These are phyloP conservation scores for Bigelowiella natans DNA, from an alignment of 78 protist genomes.

Conservation along the genomic window DNA sequence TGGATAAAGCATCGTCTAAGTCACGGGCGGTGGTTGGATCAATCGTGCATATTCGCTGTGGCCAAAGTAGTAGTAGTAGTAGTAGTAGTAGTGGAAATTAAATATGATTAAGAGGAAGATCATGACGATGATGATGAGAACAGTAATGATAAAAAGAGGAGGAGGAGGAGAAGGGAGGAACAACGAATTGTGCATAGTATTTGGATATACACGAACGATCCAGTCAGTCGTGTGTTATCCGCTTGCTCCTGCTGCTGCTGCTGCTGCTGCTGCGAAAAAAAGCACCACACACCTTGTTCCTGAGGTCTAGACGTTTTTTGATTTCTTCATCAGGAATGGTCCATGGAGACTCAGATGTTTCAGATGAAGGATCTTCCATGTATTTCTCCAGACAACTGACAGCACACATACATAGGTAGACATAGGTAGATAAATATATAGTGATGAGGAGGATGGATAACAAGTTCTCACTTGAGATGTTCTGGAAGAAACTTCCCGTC, in stretches of 20 bases:
- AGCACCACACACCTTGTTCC: neutral
- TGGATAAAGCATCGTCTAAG: conserved; percentile 33
- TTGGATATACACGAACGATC: neutral
- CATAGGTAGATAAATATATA: neutral
- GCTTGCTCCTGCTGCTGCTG: too few relatives aligned
- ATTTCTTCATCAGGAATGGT: neutral
- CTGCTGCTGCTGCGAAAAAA: too few relatives aligned
- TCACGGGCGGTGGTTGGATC: conserved; percentile 37
- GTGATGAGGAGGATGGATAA: neutral
- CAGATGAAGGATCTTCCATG: neutral
- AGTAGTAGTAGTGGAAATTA: neutral
- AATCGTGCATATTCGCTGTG: conserved; percentile 8
- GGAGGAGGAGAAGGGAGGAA: neutral
- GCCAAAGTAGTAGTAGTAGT: neutral
- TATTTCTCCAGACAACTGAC: neutral
- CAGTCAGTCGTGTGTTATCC: neutral
- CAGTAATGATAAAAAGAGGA: neutral
- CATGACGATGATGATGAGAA: neutral
- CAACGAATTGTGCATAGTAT: neutral
- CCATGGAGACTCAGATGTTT: neutral
- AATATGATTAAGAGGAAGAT: neutral
- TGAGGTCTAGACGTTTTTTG: neutral
- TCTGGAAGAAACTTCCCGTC: neutral
- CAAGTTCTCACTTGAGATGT: neutral
- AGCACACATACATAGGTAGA: neutral